These are phyloP conservation scores for Colletotrichum sp. DNA, from an alignment of 2,329 filamentous ascomycete genomes.

Conservation along the genomic window DNA sequence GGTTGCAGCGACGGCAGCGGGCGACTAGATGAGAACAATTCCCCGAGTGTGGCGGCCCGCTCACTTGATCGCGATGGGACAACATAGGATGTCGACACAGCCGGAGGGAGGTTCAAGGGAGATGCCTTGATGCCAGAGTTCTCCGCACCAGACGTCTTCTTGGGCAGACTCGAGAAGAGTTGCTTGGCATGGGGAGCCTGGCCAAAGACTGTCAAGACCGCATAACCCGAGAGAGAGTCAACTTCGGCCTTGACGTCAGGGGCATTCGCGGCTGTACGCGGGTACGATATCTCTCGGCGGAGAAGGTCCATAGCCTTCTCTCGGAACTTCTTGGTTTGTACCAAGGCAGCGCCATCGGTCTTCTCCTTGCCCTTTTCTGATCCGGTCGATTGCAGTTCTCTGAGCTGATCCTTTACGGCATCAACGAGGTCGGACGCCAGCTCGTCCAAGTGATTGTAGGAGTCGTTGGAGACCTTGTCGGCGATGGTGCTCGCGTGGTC, in stretches of 20 bases:
- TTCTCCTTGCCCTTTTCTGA: conserved; percentile 30
- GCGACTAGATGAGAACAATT: conserved; percentile 74
- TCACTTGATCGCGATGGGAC: conserved; percentile 47
- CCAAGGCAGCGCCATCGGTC: conserved; percentile 39
- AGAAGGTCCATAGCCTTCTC: conserved; percentile 68
- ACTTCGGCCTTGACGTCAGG: conserved; percentile 40
- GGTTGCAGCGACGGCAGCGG: conserved; percentile 70
- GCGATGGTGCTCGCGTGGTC: conserved; percentile 49
- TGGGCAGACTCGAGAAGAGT: conserved; percentile 82
- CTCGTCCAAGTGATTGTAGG: conserved; percentile 68
- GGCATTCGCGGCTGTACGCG: conserved; percentile 39
- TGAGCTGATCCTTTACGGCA: conserved; percentile 52
- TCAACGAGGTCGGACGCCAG: conserved; percentile 63
- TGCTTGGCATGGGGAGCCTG: conserved; percentile 77
- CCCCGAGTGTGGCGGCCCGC: conserved; percentile 70
- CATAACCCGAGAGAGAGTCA: conserved; percentile 40
- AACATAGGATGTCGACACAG: conserved; percentile 73
- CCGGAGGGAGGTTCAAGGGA: conserved; percentile 64
- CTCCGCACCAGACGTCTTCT: conserved; percentile 64
- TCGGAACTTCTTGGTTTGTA: conserved; percentile 61
- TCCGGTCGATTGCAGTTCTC: conserved; percentile 45
- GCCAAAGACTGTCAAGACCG: conserved; percentile 79
- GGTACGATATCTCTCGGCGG: conserved; percentile 63
- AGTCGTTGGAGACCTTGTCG: conserved; percentile 57
- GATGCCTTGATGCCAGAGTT: neutral